These are phyloP conservation scores for Amyloporia xantha DNA, from an alignment of 768 basidiomycete genomes.

Conservation along the genomic window DNA sequence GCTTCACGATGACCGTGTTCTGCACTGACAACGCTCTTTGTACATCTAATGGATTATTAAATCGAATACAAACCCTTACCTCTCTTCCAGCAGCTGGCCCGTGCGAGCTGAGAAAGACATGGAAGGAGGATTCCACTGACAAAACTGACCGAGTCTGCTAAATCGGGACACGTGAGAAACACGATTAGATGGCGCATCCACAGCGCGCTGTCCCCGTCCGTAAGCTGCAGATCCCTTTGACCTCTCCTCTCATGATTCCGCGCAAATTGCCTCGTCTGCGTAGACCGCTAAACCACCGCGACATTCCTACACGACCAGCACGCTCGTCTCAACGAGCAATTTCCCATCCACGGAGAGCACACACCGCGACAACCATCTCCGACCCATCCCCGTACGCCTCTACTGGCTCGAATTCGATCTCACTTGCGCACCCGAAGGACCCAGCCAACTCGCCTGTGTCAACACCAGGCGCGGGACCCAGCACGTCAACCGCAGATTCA, in stretches of 20 bases:
- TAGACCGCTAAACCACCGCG: neutral
- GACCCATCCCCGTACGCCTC: neutral
- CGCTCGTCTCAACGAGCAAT: neutral
- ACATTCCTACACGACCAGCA: neutral
- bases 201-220: conserved; percentile 4
- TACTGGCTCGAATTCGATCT: neutral
- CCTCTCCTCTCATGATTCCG: neutral
- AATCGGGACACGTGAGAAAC: neutral
- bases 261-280: neutral
- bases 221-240: neutral
- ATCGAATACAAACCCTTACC: too few species aligned
- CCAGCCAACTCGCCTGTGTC: conserved; percentile 7
- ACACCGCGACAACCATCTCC: neutral
- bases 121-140: too few species aligned
- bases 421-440: conserved; percentile 21
- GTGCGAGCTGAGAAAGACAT: too few species aligned
- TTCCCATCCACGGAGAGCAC: neutral
- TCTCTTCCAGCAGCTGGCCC: too few species aligned
- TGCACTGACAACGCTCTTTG: neutral
- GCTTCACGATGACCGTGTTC: neutral
- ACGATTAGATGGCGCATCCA: neutral
- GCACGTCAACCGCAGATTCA: conserved; percentile 2
- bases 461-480: neutral
- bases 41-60: neutral
- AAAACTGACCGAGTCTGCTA: neutral